A percentile compares a stretch with the other conserved stretches of the same genome.
Evolutionary conservation across 2,329 filamentous ascomycete species (phyloP).

Genomic region (Aspergillus sp.): DNA sequence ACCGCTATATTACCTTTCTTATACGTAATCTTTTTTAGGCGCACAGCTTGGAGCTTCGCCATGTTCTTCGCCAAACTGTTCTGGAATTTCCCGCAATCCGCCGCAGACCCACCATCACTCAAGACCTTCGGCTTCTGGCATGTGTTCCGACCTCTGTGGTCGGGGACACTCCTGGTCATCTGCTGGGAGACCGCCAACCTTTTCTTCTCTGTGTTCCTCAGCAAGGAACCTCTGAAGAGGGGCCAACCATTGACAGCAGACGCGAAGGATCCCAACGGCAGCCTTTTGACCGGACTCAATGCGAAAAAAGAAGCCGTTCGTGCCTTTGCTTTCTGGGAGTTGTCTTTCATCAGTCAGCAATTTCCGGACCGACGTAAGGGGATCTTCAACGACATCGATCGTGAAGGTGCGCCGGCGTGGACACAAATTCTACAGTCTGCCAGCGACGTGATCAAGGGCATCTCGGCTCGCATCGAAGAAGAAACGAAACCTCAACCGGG

Average conservation of each 20-base stretch:
- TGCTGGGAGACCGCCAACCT: constrained; percentile 77
- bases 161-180: constrained; percentile 66
- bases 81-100: constrained; percentile 72
- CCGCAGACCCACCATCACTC: constrained; percentile 53
- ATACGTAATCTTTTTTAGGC: constrained; percentile 64
- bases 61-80: constrained; percentile 70
- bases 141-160: constrained; percentile 56
- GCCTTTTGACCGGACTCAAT: constrained; percentile 77
- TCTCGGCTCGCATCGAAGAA: constrained; percentile 67
- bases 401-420: constrained; percentile 77
- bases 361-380: constrained; percentile 74
- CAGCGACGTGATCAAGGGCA: constrained; percentile 65
- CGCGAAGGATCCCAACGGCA: constrained; percentile 89
- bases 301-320: constrained; percentile 76
- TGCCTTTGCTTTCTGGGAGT: constrained; percentile 89
- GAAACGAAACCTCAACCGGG: constrained; percentile 51
- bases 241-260: constrained; percentile 79
- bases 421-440: constrained; percentile 72
- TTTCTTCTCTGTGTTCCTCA: constrained; percentile 77
- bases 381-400: constrained; percentile 85
- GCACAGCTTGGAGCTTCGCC: constrained; percentile 66
- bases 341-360: constrained; percentile 73
- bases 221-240: constrained; percentile 78
- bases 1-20: constrained; percentile 53
- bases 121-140: constrained; percentile 56